phyloP scores from a whole-genome alignment of 1,284 basidiomycete genomes.

The Ganoderma lingzhi region DNA sequence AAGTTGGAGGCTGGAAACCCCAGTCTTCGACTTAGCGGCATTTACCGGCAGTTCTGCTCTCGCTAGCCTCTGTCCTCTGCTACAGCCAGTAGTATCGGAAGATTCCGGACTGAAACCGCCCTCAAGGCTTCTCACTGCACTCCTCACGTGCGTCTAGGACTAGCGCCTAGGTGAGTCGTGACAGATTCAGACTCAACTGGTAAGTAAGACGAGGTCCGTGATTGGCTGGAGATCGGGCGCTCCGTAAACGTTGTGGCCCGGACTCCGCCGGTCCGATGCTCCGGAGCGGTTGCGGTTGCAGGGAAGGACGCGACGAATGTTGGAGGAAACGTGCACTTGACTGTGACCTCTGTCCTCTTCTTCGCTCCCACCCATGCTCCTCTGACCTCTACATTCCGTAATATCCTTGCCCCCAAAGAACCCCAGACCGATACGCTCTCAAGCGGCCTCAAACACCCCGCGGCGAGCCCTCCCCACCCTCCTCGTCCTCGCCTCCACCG shows the following conservation, averaged over 20 bases:
- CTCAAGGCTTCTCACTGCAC: too few species aligned
- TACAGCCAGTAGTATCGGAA: too few species aligned
- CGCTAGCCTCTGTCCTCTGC: too few species aligned
- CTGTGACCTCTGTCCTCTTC: background rate
- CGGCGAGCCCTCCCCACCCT: background rate
- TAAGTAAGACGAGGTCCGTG: background rate
- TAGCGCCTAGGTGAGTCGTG: too few species aligned
- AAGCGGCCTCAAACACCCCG: background rate
- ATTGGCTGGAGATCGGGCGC: background rate
- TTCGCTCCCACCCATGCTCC: background rate
- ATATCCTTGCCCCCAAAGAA: background rate
- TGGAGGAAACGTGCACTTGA: background rate
- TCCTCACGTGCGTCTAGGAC: too few species aligned
- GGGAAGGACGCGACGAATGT: background rate
- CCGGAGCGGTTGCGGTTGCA: background rate
- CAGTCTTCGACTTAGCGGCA: too few species aligned
- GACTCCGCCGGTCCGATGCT: background rate
- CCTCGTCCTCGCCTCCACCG: background rate
- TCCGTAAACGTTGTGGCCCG: background rate
- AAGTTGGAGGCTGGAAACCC: too few species aligned
- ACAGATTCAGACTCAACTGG: background rate
- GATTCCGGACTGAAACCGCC: too few species aligned
- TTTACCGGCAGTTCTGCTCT: too few species aligned
- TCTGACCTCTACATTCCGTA: conserved; percentile 1
- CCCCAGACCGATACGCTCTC: background rate